Conservation (phyloP, 1,284 basidiomycete genomes). For the Heterobasidion annosum region DNA sequence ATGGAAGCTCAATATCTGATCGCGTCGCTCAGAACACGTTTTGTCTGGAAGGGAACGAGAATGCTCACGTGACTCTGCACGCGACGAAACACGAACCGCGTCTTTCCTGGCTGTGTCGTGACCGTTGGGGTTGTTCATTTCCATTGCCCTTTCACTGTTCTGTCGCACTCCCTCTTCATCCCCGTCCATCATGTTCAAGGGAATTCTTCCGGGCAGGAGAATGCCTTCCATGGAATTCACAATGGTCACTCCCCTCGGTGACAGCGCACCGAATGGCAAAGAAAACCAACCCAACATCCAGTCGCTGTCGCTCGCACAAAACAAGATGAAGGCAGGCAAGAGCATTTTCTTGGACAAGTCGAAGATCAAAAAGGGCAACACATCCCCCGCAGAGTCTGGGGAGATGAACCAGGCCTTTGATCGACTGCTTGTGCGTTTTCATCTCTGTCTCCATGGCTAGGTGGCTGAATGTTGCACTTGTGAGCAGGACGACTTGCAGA, state of each 20-base stretch:
- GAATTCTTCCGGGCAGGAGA: slow-evolving; percentile 59
- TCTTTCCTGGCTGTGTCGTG: not conserved
- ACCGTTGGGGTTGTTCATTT: not conserved
- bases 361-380: slow-evolving; percentile 26
- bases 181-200: slow-evolving; percentile 55
- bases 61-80: slow-evolving; percentile 8
- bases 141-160: not conserved
- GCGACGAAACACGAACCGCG: slow-evolving; percentile 12
- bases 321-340: slow-evolving; percentile 11
- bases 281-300: slow-evolving; percentile 34
- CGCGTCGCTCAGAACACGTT: too few species aligned
- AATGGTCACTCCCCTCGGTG: slow-evolving; percentile 50
- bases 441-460: not conserved
- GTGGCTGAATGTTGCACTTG: slow-evolving; percentile 1
- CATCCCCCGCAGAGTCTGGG: slow-evolving; percentile 24
- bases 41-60: not conserved
- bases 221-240: slow-evolving; percentile 58
- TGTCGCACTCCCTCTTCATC: not conserved
- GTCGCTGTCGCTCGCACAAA: slow-evolving; percentile 23
- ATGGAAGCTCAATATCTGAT: too few species aligned
- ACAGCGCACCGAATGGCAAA: slow-evolving; percentile 41
- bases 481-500: slow-evolving; percentile 73
- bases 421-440: slow-evolving; percentile 49
- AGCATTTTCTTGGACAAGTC: slow-evolving; percentile 17
- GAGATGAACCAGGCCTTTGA: slow-evolving; percentile 61